These are phyloP conservation scores for Apostasia ramifera DNA, from an alignment of 106 monocot species.

Conservation along the genomic window DNA sequence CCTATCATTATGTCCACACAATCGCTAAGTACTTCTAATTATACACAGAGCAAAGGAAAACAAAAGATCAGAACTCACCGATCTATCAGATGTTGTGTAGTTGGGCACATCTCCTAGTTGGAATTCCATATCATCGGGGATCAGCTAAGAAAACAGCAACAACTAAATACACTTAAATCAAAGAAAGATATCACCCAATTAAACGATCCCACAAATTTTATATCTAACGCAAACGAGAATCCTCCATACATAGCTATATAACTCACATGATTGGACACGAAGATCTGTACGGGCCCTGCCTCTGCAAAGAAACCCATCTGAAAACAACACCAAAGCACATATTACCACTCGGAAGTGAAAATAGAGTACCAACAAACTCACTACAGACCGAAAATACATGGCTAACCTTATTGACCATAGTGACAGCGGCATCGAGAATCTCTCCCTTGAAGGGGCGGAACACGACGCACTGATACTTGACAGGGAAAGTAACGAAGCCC, in stretches of 20 bases:
- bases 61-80: conserved; percentile 36
- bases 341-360: not conserved
- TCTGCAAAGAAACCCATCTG: conserved; percentile 99
- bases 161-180: not conserved
- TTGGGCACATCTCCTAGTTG: conserved; percentile 79
- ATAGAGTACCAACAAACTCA: not conserved
- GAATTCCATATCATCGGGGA: conserved; percentile 99
- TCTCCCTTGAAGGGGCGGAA: conserved; percentile 95
- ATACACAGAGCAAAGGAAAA: not conserved
- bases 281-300: conserved; percentile 93
- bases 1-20: not conserved
- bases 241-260: not conserved
- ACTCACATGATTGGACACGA: conserved; percentile 94
- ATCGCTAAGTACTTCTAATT: not conserved
- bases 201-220: no score
- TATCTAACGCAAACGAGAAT: not conserved
- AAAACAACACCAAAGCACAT: not conserved
- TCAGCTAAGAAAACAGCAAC: conserved; percentile 38
- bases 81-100: conserved; percentile 95
- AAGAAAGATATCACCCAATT: no score
- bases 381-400: not conserved
- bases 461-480: conserved; percentile 96
- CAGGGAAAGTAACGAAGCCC: conserved; percentile 96
- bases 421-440: conserved; percentile 90
- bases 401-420: conserved; percentile 92